Percentiles rank a stretch among this genome's conserved stretches.
Conservation (phyloP, 441 rosid species). For the Macaranga tanarius region DNA sequence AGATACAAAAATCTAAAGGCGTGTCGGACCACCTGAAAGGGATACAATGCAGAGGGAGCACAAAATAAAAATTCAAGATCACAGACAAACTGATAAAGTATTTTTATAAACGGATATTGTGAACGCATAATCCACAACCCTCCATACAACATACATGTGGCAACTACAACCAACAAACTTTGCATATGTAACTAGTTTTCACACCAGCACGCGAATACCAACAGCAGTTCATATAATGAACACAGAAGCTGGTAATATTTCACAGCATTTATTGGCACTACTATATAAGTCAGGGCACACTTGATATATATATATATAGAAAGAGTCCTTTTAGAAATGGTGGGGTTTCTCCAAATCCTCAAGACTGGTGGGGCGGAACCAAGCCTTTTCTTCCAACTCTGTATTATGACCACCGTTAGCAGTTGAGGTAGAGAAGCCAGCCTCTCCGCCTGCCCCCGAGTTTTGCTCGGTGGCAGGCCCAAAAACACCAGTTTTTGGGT, state of each 20-base stretch:
- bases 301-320: not conserved
- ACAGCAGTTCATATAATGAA: not conserved
- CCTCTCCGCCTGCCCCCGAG: constrained; percentile 25
- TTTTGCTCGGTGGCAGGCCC: constrained; percentile 56
- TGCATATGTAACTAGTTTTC: not conserved
- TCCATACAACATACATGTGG: not conserved
- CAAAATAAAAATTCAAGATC: not conserved
- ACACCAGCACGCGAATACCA: not conserved
- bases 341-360: constrained; percentile 83
- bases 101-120: not conserved
- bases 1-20: not conserved
- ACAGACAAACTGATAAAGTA: not conserved
- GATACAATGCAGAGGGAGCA: no score
- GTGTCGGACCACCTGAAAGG: not conserved
- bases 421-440: constrained; percentile 8
- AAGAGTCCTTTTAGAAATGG: constrained; percentile 22
- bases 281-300: not conserved
- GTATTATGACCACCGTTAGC: constrained; percentile 26
- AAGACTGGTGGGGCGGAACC: constrained; percentile 83
- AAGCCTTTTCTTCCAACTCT: constrained; percentile 74
- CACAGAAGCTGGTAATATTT: not conserved
- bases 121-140: not conserved
- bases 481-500: constrained; percentile 83
- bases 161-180: not conserved
- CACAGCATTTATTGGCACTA: constrained; percentile 10